Evolutionary conservation across 1,284 basidiomycete genomes (phyloP), one percentile per base, ranked within the genome.

Genomic region (Leccinum cinnamomeum): DNA sequence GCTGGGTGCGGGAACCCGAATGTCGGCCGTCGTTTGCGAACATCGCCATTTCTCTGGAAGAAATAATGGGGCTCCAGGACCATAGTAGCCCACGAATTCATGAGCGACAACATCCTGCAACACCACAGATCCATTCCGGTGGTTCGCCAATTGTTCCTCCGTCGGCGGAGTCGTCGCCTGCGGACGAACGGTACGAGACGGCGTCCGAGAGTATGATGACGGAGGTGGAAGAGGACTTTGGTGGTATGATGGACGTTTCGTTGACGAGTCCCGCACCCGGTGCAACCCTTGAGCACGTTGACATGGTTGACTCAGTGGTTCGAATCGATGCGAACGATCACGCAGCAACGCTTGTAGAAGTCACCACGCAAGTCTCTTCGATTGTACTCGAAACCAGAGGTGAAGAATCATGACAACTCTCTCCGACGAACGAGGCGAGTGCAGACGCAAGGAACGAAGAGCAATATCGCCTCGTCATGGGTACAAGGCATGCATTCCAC

Each of bases 401-500:
- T 8, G 79, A 81, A 56, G 76, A 79, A 23, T 82, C 82, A 25
- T 25, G 23, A 25, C 23, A 81, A 0, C 80, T 80, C 0, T 75
- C 79, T 5, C 83, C 82, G 0, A 69, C 72, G 8, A 81, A 87
- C 60, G 80, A 81, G 59, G 67, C 69, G 8, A 71, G 81, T 10
- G 75, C 78, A 33, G 79, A 81, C 56, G 71, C 77, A 61, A 79
- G 79, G 66, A 81, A 89, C 68, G 89, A 90, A 72, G 78, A 84
- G 68, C 78, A 83, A 41, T 91, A 89, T 75, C 77, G 88, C 54
- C 76, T 84, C 69, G 74, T 84, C 33, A 56, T 58, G 5, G 62
- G 60, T 57, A 76, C 85, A 54, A 81, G 79, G 57, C 90, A 93
- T 66, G 79, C 82, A 25, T 92, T 87, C 74, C 87, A 92, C 72